Evolutionary conservation across 1,139 yeast genomes (phyloP).

Genomic region (Zygosaccharomyces sapae): DNA sequence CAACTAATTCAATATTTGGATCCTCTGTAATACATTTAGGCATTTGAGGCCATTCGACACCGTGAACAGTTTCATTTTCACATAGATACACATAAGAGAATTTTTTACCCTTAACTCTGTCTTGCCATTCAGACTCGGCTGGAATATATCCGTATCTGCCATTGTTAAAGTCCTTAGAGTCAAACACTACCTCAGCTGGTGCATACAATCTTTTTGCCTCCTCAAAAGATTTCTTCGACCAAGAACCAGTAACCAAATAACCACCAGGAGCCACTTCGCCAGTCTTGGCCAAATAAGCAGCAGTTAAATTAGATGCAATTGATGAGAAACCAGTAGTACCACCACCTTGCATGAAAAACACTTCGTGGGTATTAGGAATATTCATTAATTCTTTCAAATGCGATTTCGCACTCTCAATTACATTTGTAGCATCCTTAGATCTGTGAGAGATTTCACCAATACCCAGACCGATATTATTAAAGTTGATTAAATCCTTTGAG

Average conservation of each 20-base stretch:
- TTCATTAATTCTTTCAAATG: constrained; percentile 58
- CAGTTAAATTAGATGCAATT: constrained; percentile 75
- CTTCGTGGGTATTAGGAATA: constrained; percentile 90
- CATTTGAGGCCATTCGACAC: constrained; percentile 70
- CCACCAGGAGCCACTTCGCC: constrained; percentile 78
- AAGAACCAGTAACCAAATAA: constrained; percentile 84
- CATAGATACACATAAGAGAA: constrained; percentile 85
- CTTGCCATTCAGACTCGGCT: constrained; percentile 57
- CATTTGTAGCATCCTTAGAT: constrained; percentile 71
- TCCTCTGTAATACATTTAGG: constrained; percentile 57
- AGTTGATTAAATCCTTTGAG: constrained; percentile 72
- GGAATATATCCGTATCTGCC: constrained; percentile 70
- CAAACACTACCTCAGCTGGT: constrained; percentile 64
- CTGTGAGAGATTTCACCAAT: constrained; percentile 96
- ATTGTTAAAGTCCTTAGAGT: constrained; percentile 49
- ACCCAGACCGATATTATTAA: constrained; percentile 68
- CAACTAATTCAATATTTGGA: constrained; percentile 66
- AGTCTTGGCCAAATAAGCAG: constrained; percentile 60
- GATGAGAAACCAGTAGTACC: constrained; percentile 95
- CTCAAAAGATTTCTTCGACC: constrained; percentile 85
- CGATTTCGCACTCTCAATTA: constrained; percentile 72
- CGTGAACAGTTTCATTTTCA: constrained; percentile 95
- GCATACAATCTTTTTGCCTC: constrained; percentile 84
- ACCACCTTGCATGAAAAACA: constrained; percentile 93
- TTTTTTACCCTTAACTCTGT: constrained; percentile 41